Base-by-base conservation (phyloP, 139 green algal genomes). In the Volvox reticuliferus region DNA sequence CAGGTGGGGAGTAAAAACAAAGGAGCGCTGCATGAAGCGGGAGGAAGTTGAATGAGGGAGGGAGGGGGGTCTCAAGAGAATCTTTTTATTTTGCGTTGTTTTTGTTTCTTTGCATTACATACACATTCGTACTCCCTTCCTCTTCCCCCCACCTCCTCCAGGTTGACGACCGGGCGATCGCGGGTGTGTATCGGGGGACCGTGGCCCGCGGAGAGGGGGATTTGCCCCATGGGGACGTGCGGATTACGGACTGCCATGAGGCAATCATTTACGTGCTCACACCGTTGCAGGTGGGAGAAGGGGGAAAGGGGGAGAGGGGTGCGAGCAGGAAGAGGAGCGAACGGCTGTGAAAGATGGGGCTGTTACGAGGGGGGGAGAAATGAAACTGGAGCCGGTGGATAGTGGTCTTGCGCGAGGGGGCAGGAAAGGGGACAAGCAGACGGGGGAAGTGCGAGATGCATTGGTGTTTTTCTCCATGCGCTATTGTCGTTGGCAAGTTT, bases 171-270 rank as follows among this genome's bases (percentile, higher is more conserved):
- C 3, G 26, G 22, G 62, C 77, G 37, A 88, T 98, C 26, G 92
- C 94, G 75, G 95, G 94, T 35, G 94, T 98, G 63, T 91, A 94
- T 90, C 95, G 96, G 79, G 94, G 93, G 79, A 99, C 97, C 16
- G 95, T 99, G 26, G 94, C 97, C 77, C 93, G 95, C 20, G 97
- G 97, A 30, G 97, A 98, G 91, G 91, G 92, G n/a, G 95, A 97
- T 80, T 95, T 97, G 92, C 95, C 89, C 16, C 44, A 32, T 6
- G 91, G 88, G 1, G 76, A 79, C 2, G 35, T 95, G 20, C 93
- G 91, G n/a, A 94, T 99, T 26, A 91, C 95, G 14, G 96, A 98
- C 94, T 99, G 97, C 95, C 95, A 98, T 83, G 97, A 99, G 86
- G 94, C 94, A 1, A 91, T 97, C 36, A 94, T 99, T n/a, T 99